phyloP scores from a whole-genome alignment of 116 monocot species.

The Trichopus zeylanicus region DNA sequence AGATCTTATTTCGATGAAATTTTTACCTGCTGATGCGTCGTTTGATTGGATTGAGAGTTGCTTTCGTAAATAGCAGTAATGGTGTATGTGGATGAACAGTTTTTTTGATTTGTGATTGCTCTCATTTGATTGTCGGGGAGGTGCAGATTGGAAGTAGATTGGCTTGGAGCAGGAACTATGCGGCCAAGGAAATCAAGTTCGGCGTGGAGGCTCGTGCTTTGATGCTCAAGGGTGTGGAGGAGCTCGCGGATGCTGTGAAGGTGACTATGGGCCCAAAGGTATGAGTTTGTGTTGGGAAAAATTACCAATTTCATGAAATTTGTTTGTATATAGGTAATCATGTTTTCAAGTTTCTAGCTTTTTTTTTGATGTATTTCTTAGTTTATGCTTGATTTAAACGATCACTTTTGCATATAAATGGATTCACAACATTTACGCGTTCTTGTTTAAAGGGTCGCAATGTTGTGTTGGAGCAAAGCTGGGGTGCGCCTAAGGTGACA shows the following conservation, averaged over 20 bases:
- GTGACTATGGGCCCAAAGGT: conserved; percentile 85
- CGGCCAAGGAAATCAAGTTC: conserved; percentile 69
- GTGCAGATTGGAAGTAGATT: conserved; percentile 60
- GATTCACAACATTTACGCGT: background rate
- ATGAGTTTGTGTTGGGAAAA: background rate
- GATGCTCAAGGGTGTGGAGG: conserved; percentile 76
- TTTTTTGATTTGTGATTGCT: background rate
- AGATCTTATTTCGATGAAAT: background rate
- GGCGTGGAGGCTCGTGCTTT: conserved; percentile 71
- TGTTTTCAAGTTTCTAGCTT: background rate
- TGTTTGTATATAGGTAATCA: background rate
- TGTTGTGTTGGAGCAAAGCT: conserved; percentile 93
- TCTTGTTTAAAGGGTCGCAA: conserved; percentile 51
- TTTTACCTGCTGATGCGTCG: background rate
- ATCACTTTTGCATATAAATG: background rate
- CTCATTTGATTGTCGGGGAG: conserved; percentile 4
- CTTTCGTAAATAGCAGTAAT: background rate
- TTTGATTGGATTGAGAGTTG: background rate
- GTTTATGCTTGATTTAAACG: background rate
- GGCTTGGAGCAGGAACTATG: conserved; percentile 70
- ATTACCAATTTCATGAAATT: too few relatives aligned
- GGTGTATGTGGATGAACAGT: background rate
- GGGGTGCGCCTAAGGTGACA: conserved; percentile 93
- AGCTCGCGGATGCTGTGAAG: conserved; percentile 70
- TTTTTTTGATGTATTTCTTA: background rate